Percentiles rank a stretch among this genome's conserved stretches.
These are phyloP conservation scores for Lachancea cidri DNA, from an alignment of 805 yeast genomes.

Conservation along the genomic window DNA sequence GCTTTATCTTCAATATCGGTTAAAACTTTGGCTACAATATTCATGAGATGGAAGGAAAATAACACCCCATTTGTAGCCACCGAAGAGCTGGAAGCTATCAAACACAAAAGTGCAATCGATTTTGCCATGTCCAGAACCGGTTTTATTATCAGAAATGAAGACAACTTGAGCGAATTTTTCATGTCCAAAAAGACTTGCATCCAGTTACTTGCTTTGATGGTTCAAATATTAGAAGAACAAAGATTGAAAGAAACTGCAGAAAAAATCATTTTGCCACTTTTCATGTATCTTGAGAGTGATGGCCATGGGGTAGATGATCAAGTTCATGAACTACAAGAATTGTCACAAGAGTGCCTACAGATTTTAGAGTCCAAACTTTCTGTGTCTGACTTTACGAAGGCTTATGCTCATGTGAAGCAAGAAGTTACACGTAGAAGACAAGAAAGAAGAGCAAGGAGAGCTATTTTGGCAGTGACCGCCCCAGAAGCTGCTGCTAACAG, in stretches of 20 bases:
- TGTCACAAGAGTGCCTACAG: conserved; percentile 62
- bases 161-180: conserved; percentile 45
- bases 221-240: conserved; percentile 44
- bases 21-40: conserved; percentile 58
- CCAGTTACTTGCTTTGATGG: conserved; percentile 61
- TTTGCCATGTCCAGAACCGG: conserved; percentile 54
- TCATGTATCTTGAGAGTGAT: conserved; percentile 42
- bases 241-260: conserved; percentile 41
- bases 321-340: conserved; percentile 45
- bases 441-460: conserved; percentile 71
- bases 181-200: conserved; percentile 64
- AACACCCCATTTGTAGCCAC: conserved; percentile 36
- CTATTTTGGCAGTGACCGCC: conserved; percentile 66
- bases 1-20: conserved; percentile 58
- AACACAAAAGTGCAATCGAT: conserved; percentile 24
- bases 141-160: conserved; percentile 61
- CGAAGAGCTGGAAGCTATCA: conserved; percentile 22
- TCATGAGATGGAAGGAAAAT: conserved; percentile 55
- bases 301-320: conserved; percentile 31
- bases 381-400: conserved; percentile 56
- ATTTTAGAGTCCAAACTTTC: conserved; percentile 67
- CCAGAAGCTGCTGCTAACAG: conserved; percentile 81
- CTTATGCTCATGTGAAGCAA: conserved; percentile 61
- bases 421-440: conserved; percentile 56
- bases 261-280: conserved; percentile 50